These are phyloP conservation scores for Cadophora gregata DNA, from an alignment of 2,329 filamentous ascomycete species.

Conservation along the genomic window DNA sequence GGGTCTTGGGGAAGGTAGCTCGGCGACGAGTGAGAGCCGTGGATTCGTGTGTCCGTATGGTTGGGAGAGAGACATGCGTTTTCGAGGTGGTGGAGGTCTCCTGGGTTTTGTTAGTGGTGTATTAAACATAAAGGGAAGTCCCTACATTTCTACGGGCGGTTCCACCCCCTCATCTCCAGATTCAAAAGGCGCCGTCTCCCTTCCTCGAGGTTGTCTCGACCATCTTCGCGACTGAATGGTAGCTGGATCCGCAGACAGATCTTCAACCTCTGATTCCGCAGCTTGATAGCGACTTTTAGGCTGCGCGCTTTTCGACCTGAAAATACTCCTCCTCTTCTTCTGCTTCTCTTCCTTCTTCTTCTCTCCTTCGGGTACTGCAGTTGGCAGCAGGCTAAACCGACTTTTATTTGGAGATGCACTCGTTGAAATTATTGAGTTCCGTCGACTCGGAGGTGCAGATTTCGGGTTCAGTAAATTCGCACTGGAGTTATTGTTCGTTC, in stretches of 20 bases:
- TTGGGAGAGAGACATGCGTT: slow-evolving; percentile 34
- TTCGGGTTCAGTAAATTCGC: slow-evolving; percentile 32
- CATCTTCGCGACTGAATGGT: slow-evolving; percentile 24
- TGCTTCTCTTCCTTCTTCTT: slow-evolving; percentile 24
- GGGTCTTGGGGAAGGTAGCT: slow-evolving; percentile 32
- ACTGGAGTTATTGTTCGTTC: slow-evolving; percentile 38
- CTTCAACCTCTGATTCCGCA: slow-evolving; percentile 16
- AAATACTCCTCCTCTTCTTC: slow-evolving; percentile 37
- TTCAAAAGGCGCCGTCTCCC: slow-evolving; percentile 9
- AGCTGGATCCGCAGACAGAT: slow-evolving; percentile 19
- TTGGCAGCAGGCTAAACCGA: slow-evolving; percentile 24
- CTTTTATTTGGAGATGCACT: slow-evolving; percentile 27
- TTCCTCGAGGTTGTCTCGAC: slow-evolving; percentile 18
- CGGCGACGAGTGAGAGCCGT: slow-evolving; percentile 40
- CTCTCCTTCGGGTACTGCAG: slow-evolving; percentile 11
- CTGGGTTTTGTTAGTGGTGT: slow-evolving; percentile 11
- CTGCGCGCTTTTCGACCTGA: slow-evolving; percentile 39
- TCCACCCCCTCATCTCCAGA: not conserved
- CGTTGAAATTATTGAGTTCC: slow-evolving; percentile 34
- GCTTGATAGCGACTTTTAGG: slow-evolving; percentile 20
- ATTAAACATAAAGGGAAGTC: not conserved
- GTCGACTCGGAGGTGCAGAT: slow-evolving; percentile 30
- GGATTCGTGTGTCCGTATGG: slow-evolving; percentile 33
- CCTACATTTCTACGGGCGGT: slow-evolving; percentile 4
- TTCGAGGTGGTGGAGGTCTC: slow-evolving; percentile 29